These are phyloP conservation scores for Spergularia marina DNA, from an alignment of 148 eudicot species.

Conservation along the genomic window DNA sequence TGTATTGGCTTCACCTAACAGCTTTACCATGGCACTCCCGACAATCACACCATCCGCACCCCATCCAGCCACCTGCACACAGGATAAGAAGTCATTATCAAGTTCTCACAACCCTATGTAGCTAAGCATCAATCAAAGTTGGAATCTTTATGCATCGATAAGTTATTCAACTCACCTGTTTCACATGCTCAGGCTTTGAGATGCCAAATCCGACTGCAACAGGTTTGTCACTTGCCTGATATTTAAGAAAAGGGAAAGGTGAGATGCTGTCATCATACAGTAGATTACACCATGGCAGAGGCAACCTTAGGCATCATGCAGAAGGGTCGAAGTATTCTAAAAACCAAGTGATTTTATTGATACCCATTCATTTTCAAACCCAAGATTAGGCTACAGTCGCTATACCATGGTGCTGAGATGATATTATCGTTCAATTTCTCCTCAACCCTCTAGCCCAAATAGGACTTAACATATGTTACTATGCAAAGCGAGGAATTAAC, in stretches of 20 bases:
- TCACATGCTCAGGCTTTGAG: constrained; percentile 81
- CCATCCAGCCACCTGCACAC: constrained; percentile 70
- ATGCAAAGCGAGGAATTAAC: too few species aligned
- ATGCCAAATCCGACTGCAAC: constrained; percentile 96
- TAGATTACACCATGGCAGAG: too few species aligned
- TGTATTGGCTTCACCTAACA: constrained; percentile 67
- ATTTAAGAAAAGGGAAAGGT: neutral
- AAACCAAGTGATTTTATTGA: too few species aligned
- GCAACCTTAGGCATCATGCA: too few species aligned
- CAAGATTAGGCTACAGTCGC: too few species aligned
- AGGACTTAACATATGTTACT: too few species aligned
- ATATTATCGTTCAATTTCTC: too few species aligned
- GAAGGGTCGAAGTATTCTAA: too few species aligned
- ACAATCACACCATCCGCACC: constrained; percentile 96
- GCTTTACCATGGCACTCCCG: constrained; percentile 76
- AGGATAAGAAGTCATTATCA: neutral
- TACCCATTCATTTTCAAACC: too few species aligned
- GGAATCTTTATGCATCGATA: neutral
- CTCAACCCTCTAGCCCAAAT: too few species aligned
- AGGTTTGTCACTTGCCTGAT: constrained; percentile 69
- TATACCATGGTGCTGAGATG: too few species aligned
- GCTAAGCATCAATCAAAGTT: neutral
- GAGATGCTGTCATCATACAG: neutral
- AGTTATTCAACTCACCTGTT: constrained; percentile 42
- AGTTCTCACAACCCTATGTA: neutral